Percentiles rank a stretch among this genome's conserved stretches.
These are phyloP conservation scores for Clonostachys chloroleuca DNA, from an alignment of 2,329 filamentous ascomycete genomes.

Conservation along the genomic window DNA sequence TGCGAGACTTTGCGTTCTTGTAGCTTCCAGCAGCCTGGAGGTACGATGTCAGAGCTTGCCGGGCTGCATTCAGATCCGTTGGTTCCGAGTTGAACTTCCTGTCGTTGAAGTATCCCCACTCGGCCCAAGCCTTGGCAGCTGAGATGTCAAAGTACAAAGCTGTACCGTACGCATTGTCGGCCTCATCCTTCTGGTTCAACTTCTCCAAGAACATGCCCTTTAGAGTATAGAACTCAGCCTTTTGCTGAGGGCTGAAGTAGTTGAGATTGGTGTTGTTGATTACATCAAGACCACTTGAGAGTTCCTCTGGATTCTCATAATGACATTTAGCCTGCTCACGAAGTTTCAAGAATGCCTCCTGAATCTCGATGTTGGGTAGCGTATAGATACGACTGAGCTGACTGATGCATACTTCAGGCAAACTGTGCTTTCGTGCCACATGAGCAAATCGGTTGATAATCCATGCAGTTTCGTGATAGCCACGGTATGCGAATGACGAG, in stretches of 20 bases:
- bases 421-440: constrained; percentile 92
- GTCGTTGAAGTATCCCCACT: constrained; percentile 99
- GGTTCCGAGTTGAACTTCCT: constrained; percentile 92
- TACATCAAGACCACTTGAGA: constrained; percentile 90
- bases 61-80: constrained; percentile 73
- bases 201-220: constrained; percentile 99
- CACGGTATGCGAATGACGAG: constrained; percentile 85
- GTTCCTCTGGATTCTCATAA: constrained; percentile 90
- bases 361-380: constrained; percentile 97
- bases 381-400: constrained; percentile 98
- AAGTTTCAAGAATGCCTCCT: constrained; percentile 96
- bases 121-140: constrained; percentile 95
- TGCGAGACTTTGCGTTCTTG: constrained; percentile 94
- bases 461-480: constrained; percentile 98
- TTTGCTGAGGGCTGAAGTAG: constrained; percentile 94
- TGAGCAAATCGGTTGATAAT: constrained; percentile 99
- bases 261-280: constrained; percentile 99
- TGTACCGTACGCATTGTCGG: constrained; percentile 90
- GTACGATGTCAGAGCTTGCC: constrained; percentile 92
- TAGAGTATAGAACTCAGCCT: constrained; percentile 97
- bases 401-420: constrained; percentile 95
- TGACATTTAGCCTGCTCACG: constrained; percentile 99
- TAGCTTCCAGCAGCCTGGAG: constrained; percentile 93
- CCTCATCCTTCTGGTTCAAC: constrained; percentile 83
- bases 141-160: constrained; percentile 95